Conservation (phyloP, 805 yeast genomes). For the Metschnikowia cubensis region DNA sequence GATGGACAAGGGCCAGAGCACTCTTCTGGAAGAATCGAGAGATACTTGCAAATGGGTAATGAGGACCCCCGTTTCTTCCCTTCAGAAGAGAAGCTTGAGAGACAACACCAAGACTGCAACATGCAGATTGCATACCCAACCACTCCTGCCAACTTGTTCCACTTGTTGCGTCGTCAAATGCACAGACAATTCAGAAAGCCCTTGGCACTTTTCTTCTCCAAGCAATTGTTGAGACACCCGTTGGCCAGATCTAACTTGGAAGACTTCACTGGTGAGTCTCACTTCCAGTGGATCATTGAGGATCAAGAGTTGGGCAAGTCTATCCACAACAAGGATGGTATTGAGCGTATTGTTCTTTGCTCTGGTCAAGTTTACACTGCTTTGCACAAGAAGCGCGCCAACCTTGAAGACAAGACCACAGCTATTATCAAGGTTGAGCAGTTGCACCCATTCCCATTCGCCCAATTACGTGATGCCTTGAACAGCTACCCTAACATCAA, state of each 20-base stretch:
- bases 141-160: slow-evolving; percentile 96
- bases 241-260: slow-evolving; percentile 80
- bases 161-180: slow-evolving; percentile 96
- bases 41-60: slow-evolving; percentile 91
- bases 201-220: slow-evolving; percentile 81
- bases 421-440: slow-evolving; percentile 91
- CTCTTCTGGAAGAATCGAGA: slow-evolving; percentile 95
- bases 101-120: slow-evolving; percentile 99
- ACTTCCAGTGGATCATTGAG: slow-evolving; percentile 94
- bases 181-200: slow-evolving; percentile 98
- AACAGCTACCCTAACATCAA: slow-evolving; percentile 74
- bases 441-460: slow-evolving; percentile 98
- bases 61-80: slow-evolving; percentile 97
- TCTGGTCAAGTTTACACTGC: slow-evolving; percentile 96
- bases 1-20: slow-evolving; percentile 99
- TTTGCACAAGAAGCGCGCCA: slow-evolving; percentile 81
- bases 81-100: slow-evolving; percentile 74
- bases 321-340: slow-evolving; percentile 73
- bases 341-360: slow-evolving; percentile 79
- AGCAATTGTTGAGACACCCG: slow-evolving; percentile 85
- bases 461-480: slow-evolving; percentile 82
- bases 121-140: slow-evolving; percentile 98
- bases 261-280: slow-evolving; percentile 89
- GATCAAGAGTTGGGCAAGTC: slow-evolving; percentile 81
- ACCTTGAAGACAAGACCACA: slow-evolving; percentile 71